Evolutionary conservation across 345 rosid genomes (phyloP), one percentile per base, ranked within the genome.

Genomic region (Citrus sinensis): DNA sequence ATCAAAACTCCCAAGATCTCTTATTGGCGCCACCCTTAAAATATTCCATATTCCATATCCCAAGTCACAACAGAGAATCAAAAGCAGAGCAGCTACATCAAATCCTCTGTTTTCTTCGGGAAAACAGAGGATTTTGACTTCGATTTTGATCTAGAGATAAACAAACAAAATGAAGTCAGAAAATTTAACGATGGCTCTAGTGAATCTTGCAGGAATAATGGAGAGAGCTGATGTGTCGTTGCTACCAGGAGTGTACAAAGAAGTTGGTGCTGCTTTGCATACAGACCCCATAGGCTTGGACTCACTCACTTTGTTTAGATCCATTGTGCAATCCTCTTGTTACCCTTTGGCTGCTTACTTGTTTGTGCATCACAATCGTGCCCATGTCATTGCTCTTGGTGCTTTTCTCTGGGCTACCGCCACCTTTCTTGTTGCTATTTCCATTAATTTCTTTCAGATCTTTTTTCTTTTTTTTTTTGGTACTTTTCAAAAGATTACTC

Each of bases 301-400:
- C 35, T 83, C 92, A 0, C 72, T 90, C 20, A 89, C 91, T 35
- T 83, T 90, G 61, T 87, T 83, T 59, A 83, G 97, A 13, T 92
- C 97, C 64, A 78, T 92, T 11, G 93, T 92, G n/a, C 94, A 92
- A 76, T 73, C 86, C 58, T 83, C 67, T 64, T 87, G 89, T 71
- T 90, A 89, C 79, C 96, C 94, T 37, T 69, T 92, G 69, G 94
- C 94, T n/a, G 94, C 91, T 81, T 92, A 87, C 83, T 85, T 92
- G 9, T 81, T 92, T 76, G 65, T 79, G 1, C 65, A 82, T 22
- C 87, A 87, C 78, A 92, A 90, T 66, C 89, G 96, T 34, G 88
- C 92, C 61, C 90, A 87, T 72, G 92, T 92, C 68, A 90, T 92
- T 81, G 87, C 94, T 75, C 82, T 89, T 27, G 96, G 94, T 2